These are phyloP conservation scores for Pythium myriotylum DNA, from an alignment of 352 stramenopile genomes.

Conservation along the genomic window DNA sequence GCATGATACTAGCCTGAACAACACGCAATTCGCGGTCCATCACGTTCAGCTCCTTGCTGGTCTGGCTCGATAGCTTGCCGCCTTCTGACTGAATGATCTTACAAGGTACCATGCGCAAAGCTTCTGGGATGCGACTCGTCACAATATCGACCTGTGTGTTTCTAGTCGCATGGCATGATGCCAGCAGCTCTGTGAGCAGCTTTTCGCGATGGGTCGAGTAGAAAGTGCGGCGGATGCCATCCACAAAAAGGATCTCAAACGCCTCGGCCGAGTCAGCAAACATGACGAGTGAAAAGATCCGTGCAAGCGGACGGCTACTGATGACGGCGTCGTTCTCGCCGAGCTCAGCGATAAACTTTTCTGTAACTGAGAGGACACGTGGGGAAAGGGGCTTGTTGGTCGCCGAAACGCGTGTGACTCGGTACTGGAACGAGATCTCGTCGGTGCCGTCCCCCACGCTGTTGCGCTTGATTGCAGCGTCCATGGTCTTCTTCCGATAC, in stretches of 20 bases:
- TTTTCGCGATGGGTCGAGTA: conserved; percentile 67
- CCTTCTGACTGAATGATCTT: conserved; percentile 77
- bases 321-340: conserved; percentile 56
- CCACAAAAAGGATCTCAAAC: conserved; percentile 79
- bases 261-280: conserved; percentile 60
- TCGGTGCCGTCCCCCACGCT: conserved; percentile 25
- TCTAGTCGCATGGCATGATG: conserved; percentile 73
- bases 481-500: conserved; percentile 82
- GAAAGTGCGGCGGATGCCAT: conserved; percentile 74
- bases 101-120: conserved; percentile 70
- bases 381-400: conserved; percentile 38
- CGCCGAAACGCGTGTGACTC: conserved; percentile 61
- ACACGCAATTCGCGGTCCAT: conserved; percentile 73
- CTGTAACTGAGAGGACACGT: conserved; percentile 62
- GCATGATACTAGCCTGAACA: conserved; percentile 65
- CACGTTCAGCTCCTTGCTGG: conserved; percentile 41
- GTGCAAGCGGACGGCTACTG: conserved; percentile 65
- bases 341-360: conserved; percentile 73
- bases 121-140: conserved; percentile 45
- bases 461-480: conserved; percentile 49
- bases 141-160: conserved; percentile 73
- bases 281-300: conserved; percentile 73
- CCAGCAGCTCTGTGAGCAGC: conserved; percentile 73
- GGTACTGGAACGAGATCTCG: conserved; percentile 67
- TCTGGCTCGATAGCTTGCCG: conserved; percentile 39